phyloP scores from a whole-genome alignment of 192 early-diverging fungal genomes.

The Entophlyctis helioformis region DNA sequence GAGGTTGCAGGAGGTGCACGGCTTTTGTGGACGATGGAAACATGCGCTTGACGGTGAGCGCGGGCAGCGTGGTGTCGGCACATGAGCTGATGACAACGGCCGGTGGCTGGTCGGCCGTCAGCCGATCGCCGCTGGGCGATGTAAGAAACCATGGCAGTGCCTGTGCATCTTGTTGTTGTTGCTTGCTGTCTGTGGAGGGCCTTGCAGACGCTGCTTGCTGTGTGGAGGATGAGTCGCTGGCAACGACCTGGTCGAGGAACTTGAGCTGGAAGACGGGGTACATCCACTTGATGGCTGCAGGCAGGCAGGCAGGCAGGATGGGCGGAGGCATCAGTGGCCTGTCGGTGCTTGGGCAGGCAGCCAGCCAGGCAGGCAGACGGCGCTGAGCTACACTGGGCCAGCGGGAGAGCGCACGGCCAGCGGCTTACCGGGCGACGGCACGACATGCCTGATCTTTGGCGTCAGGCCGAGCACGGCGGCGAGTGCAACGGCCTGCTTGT shows the following conservation, averaged over 20 bases:
- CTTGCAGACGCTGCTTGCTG: background rate
- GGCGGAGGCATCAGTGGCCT: no score
- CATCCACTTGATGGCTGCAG: constrained; percentile 13
- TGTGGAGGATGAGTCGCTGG: no score
- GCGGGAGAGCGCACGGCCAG: no score
- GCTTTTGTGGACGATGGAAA: no score
- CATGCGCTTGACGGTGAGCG: constrained; percentile 6
- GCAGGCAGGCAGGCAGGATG: no score
- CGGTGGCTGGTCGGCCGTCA: constrained; percentile 7
- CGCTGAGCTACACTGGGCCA: no score
- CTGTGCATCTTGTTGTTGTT: no score
- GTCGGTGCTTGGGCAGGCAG: no score
- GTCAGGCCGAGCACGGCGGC: background rate
- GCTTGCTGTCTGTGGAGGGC: background rate
- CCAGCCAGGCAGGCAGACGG: no score
- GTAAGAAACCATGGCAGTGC: constrained; percentile 14
- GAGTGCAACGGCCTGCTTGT: constrained; percentile 10
- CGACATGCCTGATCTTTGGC: constrained; percentile 5
- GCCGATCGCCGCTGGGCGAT: constrained; percentile 3
- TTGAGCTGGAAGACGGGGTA: constrained; percentile 17
- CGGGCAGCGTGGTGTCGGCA: constrained; percentile 10
- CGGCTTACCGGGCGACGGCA: constrained; percentile 7
- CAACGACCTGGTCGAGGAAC: constrained; percentile 9
- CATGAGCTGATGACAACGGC: constrained; percentile 7
- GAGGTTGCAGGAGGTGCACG: constrained; percentile 4